Evolutionary conservation across 1,284 basidiomycete genomes (phyloP).

Genomic region (Blastosporella zonata): DNA sequence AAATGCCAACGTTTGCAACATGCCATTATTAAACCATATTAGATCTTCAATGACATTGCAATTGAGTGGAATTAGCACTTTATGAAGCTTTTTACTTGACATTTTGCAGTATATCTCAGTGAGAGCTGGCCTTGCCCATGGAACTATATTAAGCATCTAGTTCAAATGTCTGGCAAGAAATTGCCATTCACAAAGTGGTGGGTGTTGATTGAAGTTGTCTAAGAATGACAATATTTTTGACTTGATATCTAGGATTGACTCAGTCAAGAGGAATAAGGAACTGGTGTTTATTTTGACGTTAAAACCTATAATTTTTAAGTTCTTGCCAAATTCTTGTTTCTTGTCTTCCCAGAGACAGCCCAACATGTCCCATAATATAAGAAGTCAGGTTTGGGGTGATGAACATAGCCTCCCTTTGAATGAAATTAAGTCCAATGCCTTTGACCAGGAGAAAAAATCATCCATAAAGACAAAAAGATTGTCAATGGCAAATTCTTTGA

Average conservation of each 20-base stretch:
- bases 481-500: constrained; percentile 11
- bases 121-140: constrained; percentile 8
- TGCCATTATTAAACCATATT: background rate
- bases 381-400: constrained; percentile 25
- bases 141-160: constrained; percentile 5
- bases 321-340: background rate
- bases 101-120: constrained; percentile 5
- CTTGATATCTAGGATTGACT: background rate
- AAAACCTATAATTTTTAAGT: constrained; percentile 1
- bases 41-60: background rate
- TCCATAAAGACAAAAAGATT: constrained; percentile 31
- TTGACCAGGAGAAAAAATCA: constrained; percentile 17
- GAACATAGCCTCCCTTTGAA: constrained; percentile 21
- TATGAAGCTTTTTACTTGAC: background rate
- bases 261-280: background rate
- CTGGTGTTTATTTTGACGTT: background rate
- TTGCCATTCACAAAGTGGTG: constrained; percentile 1
- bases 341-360: constrained; percentile 1
- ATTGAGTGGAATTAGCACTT: background rate
- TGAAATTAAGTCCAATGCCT: constrained; percentile 10
- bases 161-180: constrained; percentile 4
- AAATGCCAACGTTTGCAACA: background rate
- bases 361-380: constrained; percentile 14
- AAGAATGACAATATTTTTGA: background rate
- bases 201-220: background rate